Conservation (phyloP, 768 basidiomycete species). For the Crassisporium funariophilum region DNA sequence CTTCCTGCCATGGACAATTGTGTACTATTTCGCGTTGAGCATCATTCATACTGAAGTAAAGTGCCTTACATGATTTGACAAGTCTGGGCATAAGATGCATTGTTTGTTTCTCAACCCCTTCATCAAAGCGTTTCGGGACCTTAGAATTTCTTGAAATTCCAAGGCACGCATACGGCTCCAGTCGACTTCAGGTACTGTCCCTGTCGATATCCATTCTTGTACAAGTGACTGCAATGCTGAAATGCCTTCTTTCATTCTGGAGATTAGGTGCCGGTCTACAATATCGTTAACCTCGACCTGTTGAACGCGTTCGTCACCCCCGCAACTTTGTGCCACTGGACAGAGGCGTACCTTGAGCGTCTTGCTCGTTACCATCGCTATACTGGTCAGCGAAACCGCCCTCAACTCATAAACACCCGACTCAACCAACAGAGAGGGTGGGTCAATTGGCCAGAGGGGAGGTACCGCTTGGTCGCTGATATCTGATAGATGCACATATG, state of each 20-base stretch:
- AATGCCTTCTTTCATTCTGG: conserved; percentile 59
- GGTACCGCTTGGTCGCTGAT: conserved; percentile 56
- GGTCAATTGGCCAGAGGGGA: conserved; percentile 77
- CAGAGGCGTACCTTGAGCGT: conserved; percentile 63
- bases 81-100: conserved; percentile 67
- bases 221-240: conserved; percentile 50
- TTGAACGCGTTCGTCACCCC: conserved; percentile 2
- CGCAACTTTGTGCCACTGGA: no score
- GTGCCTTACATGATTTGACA: conserved; percentile 72
- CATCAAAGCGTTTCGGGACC: conserved; percentile 52
- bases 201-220: conserved; percentile 55
- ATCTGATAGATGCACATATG: conserved; percentile 58
- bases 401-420: conserved; percentile 68
- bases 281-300: conserved; percentile 76
- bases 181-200: conserved; percentile 70
- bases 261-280: conserved; percentile 63
- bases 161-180: conserved; percentile 84
- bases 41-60: conserved; percentile 1
- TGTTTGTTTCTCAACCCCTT: conserved; percentile 42
- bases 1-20: conserved; percentile 72
- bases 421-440: conserved; percentile 47
- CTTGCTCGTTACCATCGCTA: conserved; percentile 72
- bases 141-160: conserved; percentile 87
- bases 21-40: conserved; percentile 56
- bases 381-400: conserved; percentile 67